phyloP scores from a whole-genome alignment of 2,329 filamentous ascomycete genomes.

The Arthrobotrys entomopaga region DNA sequence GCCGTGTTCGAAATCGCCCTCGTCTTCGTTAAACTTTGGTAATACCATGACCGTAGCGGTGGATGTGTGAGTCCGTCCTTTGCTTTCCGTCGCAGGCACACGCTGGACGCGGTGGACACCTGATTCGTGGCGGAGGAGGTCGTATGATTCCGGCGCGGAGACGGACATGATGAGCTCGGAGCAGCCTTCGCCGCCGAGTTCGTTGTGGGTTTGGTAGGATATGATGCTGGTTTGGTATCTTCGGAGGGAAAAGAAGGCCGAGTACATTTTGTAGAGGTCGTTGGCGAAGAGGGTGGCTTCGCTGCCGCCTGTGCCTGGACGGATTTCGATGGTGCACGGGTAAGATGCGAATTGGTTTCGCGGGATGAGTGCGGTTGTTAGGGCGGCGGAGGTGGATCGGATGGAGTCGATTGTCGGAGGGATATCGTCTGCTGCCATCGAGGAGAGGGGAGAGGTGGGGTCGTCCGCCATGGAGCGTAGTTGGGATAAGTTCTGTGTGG shows the following conservation, averaged over 20 bases:
- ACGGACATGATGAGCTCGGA: slow-evolving; percentile 90
- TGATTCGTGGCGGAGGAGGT: slow-evolving; percentile 82
- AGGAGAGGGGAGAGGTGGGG: slow-evolving; percentile 69
- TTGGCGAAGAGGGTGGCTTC: slow-evolving; percentile 92
- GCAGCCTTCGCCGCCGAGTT: slow-evolving; percentile 69
- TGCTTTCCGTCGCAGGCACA: slow-evolving; percentile 86
- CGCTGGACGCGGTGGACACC: slow-evolving; percentile 96
- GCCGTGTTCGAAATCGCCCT: slow-evolving; percentile 61
- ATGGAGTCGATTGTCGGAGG: slow-evolving; percentile 72
- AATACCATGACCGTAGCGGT: slow-evolving; percentile 95
- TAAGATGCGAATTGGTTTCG: slow-evolving; percentile 88
- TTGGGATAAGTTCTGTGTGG: slow-evolving; percentile 70
- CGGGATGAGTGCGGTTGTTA: slow-evolving; percentile 83
- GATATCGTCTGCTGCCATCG: slow-evolving; percentile 75
- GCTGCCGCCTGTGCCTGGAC: slow-evolving; percentile 88
- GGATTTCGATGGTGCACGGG: slow-evolving; percentile 89
- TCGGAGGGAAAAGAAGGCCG: slow-evolving; percentile 74
- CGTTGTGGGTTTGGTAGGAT: slow-evolving; percentile 68
- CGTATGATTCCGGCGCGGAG: slow-evolving; percentile 79
- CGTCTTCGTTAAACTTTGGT: slow-evolving; percentile 77
- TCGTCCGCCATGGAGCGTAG: slow-evolving; percentile 81
- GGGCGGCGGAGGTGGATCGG: slow-evolving; percentile 70
- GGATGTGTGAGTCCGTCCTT: slow-evolving; percentile 88
- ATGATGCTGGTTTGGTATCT: slow-evolving; percentile 56
- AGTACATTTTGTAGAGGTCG: slow-evolving; percentile 90